Percentiles rank a stretch among this genome's conserved stretches.
These are phyloP conservation scores for Leishmania martiniquensis DNA, from an alignment of 208 protist genomes.

Conservation along the genomic window DNA sequence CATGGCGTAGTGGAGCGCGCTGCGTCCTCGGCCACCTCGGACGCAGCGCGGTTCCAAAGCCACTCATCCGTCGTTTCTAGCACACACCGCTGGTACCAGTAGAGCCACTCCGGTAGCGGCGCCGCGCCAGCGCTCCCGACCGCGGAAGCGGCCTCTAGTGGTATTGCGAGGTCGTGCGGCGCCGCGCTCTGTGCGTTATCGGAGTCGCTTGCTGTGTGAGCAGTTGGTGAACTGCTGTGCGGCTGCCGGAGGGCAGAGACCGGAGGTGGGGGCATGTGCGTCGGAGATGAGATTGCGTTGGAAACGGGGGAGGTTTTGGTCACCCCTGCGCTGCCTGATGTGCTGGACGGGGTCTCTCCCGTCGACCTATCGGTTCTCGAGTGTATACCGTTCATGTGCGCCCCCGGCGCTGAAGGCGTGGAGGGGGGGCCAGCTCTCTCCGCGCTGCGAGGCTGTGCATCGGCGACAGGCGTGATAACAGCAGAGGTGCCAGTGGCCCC, in stretches of 20 bases:
- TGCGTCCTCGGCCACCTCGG: constrained; percentile 16
- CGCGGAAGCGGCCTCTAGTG: neutral
- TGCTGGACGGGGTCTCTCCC: neutral
- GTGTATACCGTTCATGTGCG: neutral
- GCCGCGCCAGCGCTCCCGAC: neutral
- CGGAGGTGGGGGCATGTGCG: neutral
- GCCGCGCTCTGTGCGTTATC: neutral
- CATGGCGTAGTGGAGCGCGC: constrained; percentile 26
- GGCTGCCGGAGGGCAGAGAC: neutral
- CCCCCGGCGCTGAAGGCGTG: neutral
- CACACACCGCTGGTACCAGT: constrained; percentile 32
- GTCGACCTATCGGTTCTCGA: too few relatives aligned
- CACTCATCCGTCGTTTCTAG: constrained; percentile 33
- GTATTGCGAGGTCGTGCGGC: neutral
- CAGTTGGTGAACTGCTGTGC: neutral
- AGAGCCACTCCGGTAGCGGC: constrained; percentile 15
- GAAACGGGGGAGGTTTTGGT: neutral
- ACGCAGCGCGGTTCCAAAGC: constrained; percentile 30
- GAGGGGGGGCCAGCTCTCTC: neutral
- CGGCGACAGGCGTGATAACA: neutral
- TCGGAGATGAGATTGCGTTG: neutral
- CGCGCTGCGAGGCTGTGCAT: neutral
- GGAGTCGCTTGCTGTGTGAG: neutral
- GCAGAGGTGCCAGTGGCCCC: neutral
- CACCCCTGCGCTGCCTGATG: neutral